phyloP scores from a whole-genome alignment of 1,284 basidiomycete species.

The Sanguinoderma infundibulare region DNA sequence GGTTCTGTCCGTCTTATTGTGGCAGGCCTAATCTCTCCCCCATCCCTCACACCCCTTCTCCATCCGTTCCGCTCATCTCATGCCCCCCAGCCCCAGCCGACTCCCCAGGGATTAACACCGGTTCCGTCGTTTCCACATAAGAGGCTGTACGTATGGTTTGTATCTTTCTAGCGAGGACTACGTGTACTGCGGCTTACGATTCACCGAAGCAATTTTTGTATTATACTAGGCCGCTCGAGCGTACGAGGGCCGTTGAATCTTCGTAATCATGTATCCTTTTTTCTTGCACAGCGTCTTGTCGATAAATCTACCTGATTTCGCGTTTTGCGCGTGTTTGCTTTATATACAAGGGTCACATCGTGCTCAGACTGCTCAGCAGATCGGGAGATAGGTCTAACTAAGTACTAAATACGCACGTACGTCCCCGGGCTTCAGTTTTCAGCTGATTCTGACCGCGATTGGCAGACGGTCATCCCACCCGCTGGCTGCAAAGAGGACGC shows the following conservation, averaged over 20 bases:
- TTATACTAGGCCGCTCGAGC: conserved; percentile 7
- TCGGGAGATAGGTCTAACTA: too few relatives aligned
- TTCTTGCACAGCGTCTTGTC: neutral
- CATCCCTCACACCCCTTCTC: neutral
- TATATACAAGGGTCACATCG: too few relatives aligned
- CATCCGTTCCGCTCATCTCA: neutral
- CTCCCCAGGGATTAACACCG: too few relatives aligned
- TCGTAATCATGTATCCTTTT: neutral
- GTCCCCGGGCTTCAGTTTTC: too few relatives aligned
- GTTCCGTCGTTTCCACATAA: neutral
- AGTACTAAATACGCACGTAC: too few relatives aligned
- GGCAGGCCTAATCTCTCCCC: neutral
- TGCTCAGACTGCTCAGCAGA: too few relatives aligned
- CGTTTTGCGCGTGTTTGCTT: too few relatives aligned
- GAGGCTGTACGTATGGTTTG: conserved; percentile 9
- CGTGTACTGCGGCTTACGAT: conserved; percentile 11
- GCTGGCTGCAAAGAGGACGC: too few relatives aligned
- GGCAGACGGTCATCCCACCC: too few relatives aligned
- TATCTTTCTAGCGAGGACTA: conserved; percentile 16
- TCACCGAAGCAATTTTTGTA: conserved; percentile 17
- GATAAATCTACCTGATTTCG: too few relatives aligned
- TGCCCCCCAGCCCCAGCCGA: too few relatives aligned
- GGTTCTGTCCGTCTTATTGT: neutral
- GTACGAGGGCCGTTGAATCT: neutral
- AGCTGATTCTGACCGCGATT: too few relatives aligned